Conservation (phyloP, 345 rosid genomes). For the Lepidium didymum region DNA sequence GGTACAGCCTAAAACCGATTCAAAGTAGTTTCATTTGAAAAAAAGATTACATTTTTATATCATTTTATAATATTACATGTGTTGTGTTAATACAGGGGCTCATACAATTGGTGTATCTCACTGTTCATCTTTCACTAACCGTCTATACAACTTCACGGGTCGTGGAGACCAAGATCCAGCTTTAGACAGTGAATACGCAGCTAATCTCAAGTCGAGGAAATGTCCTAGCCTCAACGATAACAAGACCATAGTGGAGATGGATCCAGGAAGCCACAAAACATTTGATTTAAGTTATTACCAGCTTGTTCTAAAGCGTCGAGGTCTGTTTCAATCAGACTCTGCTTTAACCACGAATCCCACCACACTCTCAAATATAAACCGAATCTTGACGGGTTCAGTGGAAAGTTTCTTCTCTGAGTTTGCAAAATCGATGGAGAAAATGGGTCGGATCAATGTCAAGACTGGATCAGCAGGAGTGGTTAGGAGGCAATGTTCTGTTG, state of each 20-base stretch:
- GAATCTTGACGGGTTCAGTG: slow-evolving; percentile 42
- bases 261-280: slow-evolving; percentile 71
- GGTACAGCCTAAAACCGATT: slow-evolving; percentile 24
- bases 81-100: slow-evolving; percentile 42
- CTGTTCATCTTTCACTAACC: slow-evolving; percentile 51
- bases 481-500: slow-evolving; percentile 59
- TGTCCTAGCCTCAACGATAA: slow-evolving; percentile 55
- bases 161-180: slow-evolving; percentile 63
- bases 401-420: slow-evolving; percentile 53
- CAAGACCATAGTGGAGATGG: slow-evolving; percentile 69
- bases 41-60: too few species aligned
- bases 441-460: slow-evolving; percentile 59
- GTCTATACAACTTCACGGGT: slow-evolving; percentile 75
- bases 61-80: not conserved
- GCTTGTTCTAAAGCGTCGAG: slow-evolving; percentile 55
- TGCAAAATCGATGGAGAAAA: slow-evolving; percentile 67
- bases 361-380: slow-evolving; percentile 39
- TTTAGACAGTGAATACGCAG: slow-evolving; percentile 63
- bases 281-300: slow-evolving; percentile 70
- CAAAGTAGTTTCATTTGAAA: too few species aligned
- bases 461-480: slow-evolving; percentile 63
- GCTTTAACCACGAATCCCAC: slow-evolving; percentile 56
- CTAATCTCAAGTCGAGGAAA: slow-evolving; percentile 62
- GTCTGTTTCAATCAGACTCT: slow-evolving; percentile 69
- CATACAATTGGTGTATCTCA: slow-evolving; percentile 77